These are phyloP conservation scores for Naganishia sp. DNA, from an alignment of 1,284 basidiomycete species.

Conservation along the genomic window DNA sequence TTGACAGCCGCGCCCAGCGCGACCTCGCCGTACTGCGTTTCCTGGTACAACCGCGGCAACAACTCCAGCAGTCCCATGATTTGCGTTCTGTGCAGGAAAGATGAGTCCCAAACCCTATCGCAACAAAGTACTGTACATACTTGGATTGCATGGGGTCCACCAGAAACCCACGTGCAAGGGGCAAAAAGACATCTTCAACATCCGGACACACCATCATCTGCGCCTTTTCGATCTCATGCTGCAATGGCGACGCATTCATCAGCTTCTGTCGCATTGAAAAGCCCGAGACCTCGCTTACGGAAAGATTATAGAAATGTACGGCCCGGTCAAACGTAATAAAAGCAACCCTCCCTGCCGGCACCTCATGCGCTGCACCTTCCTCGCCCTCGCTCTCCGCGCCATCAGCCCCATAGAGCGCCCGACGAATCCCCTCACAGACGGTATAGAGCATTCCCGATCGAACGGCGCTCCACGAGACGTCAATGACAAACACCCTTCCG, in stretches of 20 bases:
- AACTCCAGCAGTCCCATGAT: constrained; percentile 58
- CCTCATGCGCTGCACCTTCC: constrained; percentile 49
- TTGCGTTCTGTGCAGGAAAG: constrained; percentile 40
- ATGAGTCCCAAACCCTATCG: not conserved
- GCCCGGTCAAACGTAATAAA: constrained; percentile 82
- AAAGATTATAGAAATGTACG: constrained; percentile 88
- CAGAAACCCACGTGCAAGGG: constrained; percentile 73
- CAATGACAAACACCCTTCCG: constrained; percentile 83
- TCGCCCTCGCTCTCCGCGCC: constrained; percentile 47
- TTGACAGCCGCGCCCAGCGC: constrained; percentile 79
- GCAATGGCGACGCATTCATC: constrained; percentile 26
- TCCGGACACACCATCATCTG: constrained; percentile 85
- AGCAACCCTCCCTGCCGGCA: constrained; percentile 59
- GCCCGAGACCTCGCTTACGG: constrained; percentile 61
- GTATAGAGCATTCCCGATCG: constrained; percentile 72
- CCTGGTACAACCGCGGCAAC: constrained; percentile 67
- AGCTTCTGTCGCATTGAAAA: not conserved
- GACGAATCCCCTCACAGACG: constrained; percentile 67
- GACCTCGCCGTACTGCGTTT: constrained; percentile 60
- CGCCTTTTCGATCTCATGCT: constrained; percentile 64
- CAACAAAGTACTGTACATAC: constrained; percentile 53
- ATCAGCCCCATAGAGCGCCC: constrained; percentile 67
- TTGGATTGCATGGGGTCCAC: constrained; percentile 72
- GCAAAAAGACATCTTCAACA: constrained; percentile 86
- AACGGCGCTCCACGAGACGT: constrained; percentile 74